Base-by-base conservation (phyloP, 202 grass and related monocot species). In the Thinopyrum obtusiflorum region DNA sequence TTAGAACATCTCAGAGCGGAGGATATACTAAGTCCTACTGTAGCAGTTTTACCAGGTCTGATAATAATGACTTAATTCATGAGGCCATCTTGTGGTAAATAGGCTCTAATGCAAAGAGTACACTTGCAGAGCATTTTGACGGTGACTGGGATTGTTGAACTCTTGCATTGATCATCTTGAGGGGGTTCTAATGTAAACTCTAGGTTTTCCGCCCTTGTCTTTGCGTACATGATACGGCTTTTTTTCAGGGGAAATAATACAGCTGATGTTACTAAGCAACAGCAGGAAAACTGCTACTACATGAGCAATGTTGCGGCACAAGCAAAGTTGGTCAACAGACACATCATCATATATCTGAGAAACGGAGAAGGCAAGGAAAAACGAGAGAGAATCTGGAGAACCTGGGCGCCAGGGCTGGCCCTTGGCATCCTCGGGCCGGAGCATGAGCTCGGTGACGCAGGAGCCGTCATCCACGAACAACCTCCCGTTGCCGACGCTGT, bases 381-480 rank as follows among this genome's bases (percentile, higher is more conserved):
- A 17, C 7, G 12, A 7, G 73, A 28, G n/a, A 49, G n/a, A 76
- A 51, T 20, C 15, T 17, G 44, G 46, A 17, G 69, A 76, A 92
- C 95, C 93, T 86, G 82, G 20, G 47, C 77, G 86, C 93, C 91
- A 92, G 12, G 55, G 60, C 28, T 85, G 36, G 23, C 88, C 77
- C 84, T 92, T 76, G n/a, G 90, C 49, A 12, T 93, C 62, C 21
- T 11, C 39, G 21, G 69, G 0, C 6, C 14, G 49, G 28, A 93
- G 59, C 37, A 80, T 44, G 75, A 98, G 84, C 28, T 92, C 86
- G 17, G 83, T 31, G 59, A 98, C 69, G 57, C 75, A 87, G 55
- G 95, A 89, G 15, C 91, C 95, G 23, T 98, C 95, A 77, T 98
- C 95, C 15, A 98, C 75, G 40, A 90, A 17, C 32, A 95, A 64